Evolutionary conservation across 1,284 basidiomycete genomes (phyloP).

Genomic region (Ganoderma sinense): DNA sequence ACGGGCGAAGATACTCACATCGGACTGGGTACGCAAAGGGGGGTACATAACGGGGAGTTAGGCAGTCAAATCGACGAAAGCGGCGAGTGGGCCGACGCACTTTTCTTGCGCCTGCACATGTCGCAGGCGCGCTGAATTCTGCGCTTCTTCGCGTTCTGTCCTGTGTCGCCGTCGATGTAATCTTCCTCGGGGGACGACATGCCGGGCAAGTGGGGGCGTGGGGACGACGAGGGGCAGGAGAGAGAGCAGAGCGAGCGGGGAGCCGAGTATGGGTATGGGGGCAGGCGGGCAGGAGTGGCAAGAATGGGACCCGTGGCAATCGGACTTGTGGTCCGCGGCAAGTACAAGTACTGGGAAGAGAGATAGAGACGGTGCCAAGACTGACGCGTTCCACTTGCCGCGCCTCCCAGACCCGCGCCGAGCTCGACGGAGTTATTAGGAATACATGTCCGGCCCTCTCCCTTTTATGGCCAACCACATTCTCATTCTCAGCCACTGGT

Average conservation of each 20-base stretch:
- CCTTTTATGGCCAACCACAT: no score
- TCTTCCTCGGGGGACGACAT: slow-evolving; percentile 61
- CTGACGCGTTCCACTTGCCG: background rate
- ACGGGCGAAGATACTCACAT: slow-evolving; percentile 26
- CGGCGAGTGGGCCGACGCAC: slow-evolving; percentile 46
- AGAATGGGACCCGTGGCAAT: background rate
- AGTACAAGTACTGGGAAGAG: background rate
- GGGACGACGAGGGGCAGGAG: slow-evolving; percentile 42
- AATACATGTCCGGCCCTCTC: background rate
- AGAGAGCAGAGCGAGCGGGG: background rate
- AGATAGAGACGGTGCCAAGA: background rate
- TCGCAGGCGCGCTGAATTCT: slow-evolving; percentile 80
- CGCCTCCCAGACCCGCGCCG: background rate
- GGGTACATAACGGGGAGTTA: slow-evolving; percentile 2
- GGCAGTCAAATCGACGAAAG: background rate
- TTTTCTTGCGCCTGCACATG: slow-evolving; percentile 78
- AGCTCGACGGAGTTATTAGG: background rate
- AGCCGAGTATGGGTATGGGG: background rate
- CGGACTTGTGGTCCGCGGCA: background rate
- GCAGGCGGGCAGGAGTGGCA: background rate
- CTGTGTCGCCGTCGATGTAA: slow-evolving; percentile 43
- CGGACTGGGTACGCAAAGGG: slow-evolving; percentile 28
- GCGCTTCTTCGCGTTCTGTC: slow-evolving; percentile 62
- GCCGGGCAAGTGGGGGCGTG: background rate
- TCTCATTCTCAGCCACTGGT: no score